phyloP scores from a whole-genome alignment of 352 stramenopile species.

The Phytopythium kandeliae region DNA sequence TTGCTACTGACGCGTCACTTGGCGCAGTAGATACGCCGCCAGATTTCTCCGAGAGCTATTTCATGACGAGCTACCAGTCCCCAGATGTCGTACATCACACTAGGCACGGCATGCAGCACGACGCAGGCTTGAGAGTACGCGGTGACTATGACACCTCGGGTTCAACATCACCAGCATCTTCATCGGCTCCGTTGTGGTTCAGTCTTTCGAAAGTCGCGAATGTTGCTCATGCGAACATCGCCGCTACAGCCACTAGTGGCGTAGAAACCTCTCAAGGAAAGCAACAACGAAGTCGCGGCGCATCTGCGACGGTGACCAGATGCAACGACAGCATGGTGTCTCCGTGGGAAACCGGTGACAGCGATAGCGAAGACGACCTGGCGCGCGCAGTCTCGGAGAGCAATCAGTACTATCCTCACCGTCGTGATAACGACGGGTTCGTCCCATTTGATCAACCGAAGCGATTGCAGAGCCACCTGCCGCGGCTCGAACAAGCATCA shows the following conservation, averaged over 20 bases:
- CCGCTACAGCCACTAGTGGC: too few relatives aligned
- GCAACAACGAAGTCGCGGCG: background rate
- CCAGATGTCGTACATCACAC: background rate
- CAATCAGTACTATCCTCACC: background rate
- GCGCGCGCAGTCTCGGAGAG: background rate
- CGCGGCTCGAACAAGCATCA: too few relatives aligned
- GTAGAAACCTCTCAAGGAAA: background rate
- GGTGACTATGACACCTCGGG: background rate
- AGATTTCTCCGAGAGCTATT: constrained; percentile 18
- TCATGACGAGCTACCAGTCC: constrained; percentile 10
- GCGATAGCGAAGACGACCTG: constrained; percentile 14
- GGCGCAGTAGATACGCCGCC: background rate
- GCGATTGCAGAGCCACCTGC: too few relatives aligned
- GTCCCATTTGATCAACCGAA: too few relatives aligned
- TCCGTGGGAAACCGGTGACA: constrained; percentile 22
- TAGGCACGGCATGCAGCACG: too few relatives aligned
- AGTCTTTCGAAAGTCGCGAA: background rate
- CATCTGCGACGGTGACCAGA: background rate
- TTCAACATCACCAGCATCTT: too few relatives aligned
- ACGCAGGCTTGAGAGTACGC: too few relatives aligned
- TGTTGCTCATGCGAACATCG: too few relatives aligned
- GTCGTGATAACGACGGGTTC: too few relatives aligned
- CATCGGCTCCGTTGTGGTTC: background rate
- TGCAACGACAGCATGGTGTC: constrained; percentile 17
- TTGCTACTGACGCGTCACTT: too few relatives aligned